A percentile compares a stretch with the other conserved stretches of the same genome.
These are phyloP conservation scores for Penicillium canariense DNA, from an alignment of 495 filamentous ascomycete genomes.

Conservation along the genomic window DNA sequence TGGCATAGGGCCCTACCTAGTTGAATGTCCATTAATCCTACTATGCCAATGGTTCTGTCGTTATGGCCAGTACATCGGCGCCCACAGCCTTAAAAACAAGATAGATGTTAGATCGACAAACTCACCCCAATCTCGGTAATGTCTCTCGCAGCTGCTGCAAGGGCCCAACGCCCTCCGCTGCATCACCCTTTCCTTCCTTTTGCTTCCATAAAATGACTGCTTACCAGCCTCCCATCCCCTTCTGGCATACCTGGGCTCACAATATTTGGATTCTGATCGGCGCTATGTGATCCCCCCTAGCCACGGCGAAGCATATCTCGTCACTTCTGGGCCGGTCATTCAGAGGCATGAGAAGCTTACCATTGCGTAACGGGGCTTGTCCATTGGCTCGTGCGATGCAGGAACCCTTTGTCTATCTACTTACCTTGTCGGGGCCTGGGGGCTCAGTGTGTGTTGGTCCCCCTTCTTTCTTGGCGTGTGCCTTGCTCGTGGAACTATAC, in stretches of 20 bases:
- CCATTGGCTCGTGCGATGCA: background rate
- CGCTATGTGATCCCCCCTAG: constrained; percentile 1
- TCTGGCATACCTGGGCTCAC: constrained; percentile 6
- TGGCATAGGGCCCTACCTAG: background rate
- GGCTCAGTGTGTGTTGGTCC: background rate
- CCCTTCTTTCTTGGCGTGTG: constrained; percentile 28
- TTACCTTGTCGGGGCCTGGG: background rate
- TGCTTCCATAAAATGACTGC: background rate
- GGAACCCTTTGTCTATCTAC: background rate
- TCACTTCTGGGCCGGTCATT: background rate
- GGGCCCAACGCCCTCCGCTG: constrained; percentile 6
- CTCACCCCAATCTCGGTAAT: background rate
- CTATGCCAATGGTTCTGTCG: too few species aligned
- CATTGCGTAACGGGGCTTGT: constrained; percentile 6
- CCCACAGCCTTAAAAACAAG: background rate
- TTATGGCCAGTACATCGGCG: too few species aligned
- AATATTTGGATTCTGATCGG: constrained; percentile 5
- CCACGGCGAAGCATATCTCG: background rate
- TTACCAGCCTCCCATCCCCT: background rate
- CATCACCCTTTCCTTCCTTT: background rate
- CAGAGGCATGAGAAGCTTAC: background rate
- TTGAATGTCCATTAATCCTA: background rate
- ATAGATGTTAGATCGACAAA: background rate
- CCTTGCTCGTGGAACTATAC: background rate
- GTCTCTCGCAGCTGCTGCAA: constrained; percentile 3